Evolutionary conservation across 176 grass and related monocot species (phyloP).

Genomic region (Olyra latifolia): DNA sequence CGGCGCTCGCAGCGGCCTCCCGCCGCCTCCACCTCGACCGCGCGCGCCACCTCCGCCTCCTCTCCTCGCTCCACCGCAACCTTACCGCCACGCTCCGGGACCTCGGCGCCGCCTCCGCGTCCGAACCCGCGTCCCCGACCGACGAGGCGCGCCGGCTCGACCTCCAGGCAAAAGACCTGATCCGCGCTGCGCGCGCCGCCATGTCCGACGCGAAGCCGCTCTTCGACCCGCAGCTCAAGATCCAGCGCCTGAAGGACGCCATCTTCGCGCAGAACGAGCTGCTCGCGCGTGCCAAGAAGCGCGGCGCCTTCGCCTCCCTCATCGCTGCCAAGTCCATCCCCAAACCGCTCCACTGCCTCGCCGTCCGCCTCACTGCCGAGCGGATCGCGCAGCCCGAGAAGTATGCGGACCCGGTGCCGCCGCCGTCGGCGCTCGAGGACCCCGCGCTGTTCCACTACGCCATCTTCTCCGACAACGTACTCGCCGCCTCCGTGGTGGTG

Average conservation of each 20-base stretch:
- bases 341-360: constrained; percentile 92
- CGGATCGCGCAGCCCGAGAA: constrained; percentile 62
- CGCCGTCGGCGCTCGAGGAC: constrained; percentile 62
- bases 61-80: constrained; percentile 77
- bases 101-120: constrained; percentile 20
- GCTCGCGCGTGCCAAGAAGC: constrained; percentile 86
- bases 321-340: constrained; percentile 99
- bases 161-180: constrained; percentile 74
- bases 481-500: constrained; percentile 91
- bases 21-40: constrained; percentile 72
- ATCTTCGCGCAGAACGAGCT: constrained; percentile 93
- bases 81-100: constrained; percentile 64
- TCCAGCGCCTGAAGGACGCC: constrained; percentile 94
- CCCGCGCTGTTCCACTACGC: constrained; percentile 91
- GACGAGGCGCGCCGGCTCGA: constrained; percentile 47
- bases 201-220: constrained; percentile 79
- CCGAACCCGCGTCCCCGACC: not conserved
- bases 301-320: constrained; percentile 87
- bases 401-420: constrained; percentile 58
- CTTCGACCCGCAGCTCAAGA: constrained; percentile 99
- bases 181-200: constrained; percentile 73
- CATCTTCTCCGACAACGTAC: constrained; percentile 99
- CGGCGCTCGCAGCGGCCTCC: constrained; percentile 54
- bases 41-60: constrained; percentile 72
- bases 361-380: constrained; percentile 91